Evolutionary conservation across 1,284 basidiomycete species (phyloP), one percentile per base, ranked within the genome.

Genomic region (Pyrrhoderma noxium): DNA sequence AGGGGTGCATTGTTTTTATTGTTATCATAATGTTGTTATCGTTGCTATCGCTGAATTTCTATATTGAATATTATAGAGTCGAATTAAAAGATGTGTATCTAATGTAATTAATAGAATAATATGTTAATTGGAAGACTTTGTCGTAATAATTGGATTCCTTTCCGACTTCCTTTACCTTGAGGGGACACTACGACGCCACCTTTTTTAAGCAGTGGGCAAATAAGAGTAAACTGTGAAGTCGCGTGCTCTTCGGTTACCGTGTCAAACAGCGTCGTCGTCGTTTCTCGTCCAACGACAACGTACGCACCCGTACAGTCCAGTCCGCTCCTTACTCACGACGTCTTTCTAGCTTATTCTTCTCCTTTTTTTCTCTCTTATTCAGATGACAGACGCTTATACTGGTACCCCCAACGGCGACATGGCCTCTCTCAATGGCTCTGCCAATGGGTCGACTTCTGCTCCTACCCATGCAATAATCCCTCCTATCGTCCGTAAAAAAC

Each of bases 401-500:
- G 84, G 81, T 57, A 77, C 79, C 60, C 77, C 75, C 64, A 79
- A 77, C 59, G 79, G 79, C 65, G 67, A 74, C 56, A 73, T 76
- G 54, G 71, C 74, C 49, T 64, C 68, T 16, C 61, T 70, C 47
- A 82, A 82, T 60, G 79, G 79, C 60, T 67, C 70, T 57, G 68
- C 72, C 51, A 82, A 81, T 62, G 78, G 74, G 59, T 79, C 81
- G 50, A 82, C 83, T 37, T 65, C 80, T 41, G 71, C 70, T 48
- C 68, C 73, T 52, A 61, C 68, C 57, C 64, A 66, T 4, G 57
- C 71, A 53, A 71, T 66, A 55, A 40, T 76, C 49, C 71, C 80
- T 52, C 74, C 77, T 60, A 79, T 89, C 68, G 86, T 92, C 63
- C 84, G 86, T 69, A 92, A 91, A 82, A 93, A 93, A 72, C 76